Evolutionary conservation across 2,329 filamentous ascomycete genomes (phyloP).

Genomic region (Thielaviopsis punctulata): DNA sequence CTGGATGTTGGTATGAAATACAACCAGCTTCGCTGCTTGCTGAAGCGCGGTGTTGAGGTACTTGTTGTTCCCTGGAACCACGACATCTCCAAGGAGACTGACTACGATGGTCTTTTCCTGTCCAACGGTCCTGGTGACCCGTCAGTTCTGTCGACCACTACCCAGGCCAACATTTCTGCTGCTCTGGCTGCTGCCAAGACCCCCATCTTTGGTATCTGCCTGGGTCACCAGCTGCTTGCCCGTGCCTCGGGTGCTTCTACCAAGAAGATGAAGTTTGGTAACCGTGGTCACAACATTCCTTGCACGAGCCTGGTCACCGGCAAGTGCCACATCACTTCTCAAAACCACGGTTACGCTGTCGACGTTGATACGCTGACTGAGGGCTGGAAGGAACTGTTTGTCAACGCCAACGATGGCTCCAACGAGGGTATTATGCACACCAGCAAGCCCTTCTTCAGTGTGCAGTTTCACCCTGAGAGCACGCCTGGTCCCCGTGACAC

Average conservation of each 20-base stretch:
- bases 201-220: conserved; percentile 89
- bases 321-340: conserved; percentile 95
- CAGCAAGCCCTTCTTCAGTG: conserved; percentile 83
- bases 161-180: conserved; percentile 53
- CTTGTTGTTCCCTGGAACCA: conserved; percentile 93
- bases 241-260: conserved; percentile 74
- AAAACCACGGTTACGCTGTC: conserved; percentile 95
- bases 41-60: conserved; percentile 82
- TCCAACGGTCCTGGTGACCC: conserved; percentile 97
- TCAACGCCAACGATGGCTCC: conserved; percentile 95
- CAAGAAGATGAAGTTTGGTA: conserved; percentile 97
- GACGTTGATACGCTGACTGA: conserved; percentile 57
- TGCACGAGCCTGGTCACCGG: conserved; percentile 92
- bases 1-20: conserved; percentile 97
- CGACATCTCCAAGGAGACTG: conserved; percentile 60
- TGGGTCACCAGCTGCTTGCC: conserved; percentile 85
- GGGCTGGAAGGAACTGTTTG: conserved; percentile 85
- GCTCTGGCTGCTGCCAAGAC: conserved; percentile 64
- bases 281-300: conserved; percentile 95
- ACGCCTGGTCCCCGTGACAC: conserved; percentile 90
- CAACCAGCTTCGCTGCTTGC: conserved; percentile 88
- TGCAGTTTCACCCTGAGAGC: conserved; percentile 98
- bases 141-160: conserved; percentile 61
- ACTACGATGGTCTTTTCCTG: conserved; percentile 93
- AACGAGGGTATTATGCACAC: conserved; percentile 93